Evolutionary conservation across 2,329 filamentous ascomycete genomes (phyloP), one percentile per base, ranked within the genome.

Genomic region (Ilyonectria destructans): DNA sequence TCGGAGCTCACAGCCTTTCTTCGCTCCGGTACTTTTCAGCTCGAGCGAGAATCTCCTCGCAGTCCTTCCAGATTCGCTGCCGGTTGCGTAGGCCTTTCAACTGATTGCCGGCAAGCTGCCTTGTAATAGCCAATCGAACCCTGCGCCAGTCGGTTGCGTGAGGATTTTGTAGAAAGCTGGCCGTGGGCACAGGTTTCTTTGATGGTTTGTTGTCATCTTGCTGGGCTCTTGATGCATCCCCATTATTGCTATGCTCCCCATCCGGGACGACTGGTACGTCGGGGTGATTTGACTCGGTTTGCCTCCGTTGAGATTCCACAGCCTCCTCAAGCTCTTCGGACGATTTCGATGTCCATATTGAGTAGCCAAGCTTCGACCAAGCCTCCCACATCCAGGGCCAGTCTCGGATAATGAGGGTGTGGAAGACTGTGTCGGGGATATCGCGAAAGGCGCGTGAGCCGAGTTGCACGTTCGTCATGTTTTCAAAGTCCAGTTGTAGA

Each of bases 351-450:
- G 72, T 62, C 72, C 72, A 74, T 48, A 58, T 71, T 2, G 70
- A 69, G 6, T 69, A 64, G 2, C 63, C 49, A 10, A 69, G 9
- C 5, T 63, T 40, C 0, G 68, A 67, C 71, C 71, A 74, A 7
- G 70, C 66, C 37, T 74, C 72, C 2, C 65, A 74, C 1, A 74
- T 19, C 66, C 71, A 74, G 6, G 72, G 71, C 3, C 21, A 58
- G 0, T 74, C 46, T 8, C 62, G 57, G 5, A 74, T 26, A 7
- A 58, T 64, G 21, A 69, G 19, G 4, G 54, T 6, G 3, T 51
- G 62, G 19, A 74, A 65, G 0, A 72, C 21, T 1, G 51, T 12
- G 13, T 52, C 37, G 7, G 71, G 71, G 6, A 74, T 26, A 12
- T 52, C 40, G 3, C 67, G 46, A 37, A 74, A 74, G 15, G 64